These are phyloP conservation scores for Drechslerella dactyloides DNA, from an alignment of 2,329 filamentous ascomycete genomes.

Conservation along the genomic window DNA sequence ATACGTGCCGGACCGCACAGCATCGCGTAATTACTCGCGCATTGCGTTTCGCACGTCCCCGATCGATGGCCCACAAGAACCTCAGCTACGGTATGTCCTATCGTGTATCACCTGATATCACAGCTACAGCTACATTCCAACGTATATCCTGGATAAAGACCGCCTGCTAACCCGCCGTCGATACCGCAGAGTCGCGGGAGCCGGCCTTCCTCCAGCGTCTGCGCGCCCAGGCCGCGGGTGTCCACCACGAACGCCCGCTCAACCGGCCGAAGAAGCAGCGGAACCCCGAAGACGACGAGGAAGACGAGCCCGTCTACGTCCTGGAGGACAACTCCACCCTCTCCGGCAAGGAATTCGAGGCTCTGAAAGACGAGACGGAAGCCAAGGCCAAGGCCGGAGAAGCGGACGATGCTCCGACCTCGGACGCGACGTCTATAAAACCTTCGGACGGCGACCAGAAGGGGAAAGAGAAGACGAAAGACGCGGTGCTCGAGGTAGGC, in stretches of 20 bases:
- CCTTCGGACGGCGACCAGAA: constrained; percentile 54
- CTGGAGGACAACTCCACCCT: constrained; percentile 73
- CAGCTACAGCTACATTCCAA: neutral
- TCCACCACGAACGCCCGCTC: constrained; percentile 61
- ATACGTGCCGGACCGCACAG: too few species aligned
- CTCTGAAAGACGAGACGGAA: constrained; percentile 56
- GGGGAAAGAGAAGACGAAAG: constrained; percentile 52
- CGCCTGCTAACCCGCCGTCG: neutral
- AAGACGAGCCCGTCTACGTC: constrained; percentile 75
- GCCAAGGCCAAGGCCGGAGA: constrained; percentile 54
- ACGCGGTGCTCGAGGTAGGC: constrained; percentile 53
- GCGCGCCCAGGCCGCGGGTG: constrained; percentile 57
- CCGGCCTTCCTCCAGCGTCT: constrained; percentile 53
- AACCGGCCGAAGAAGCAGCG: constrained; percentile 61
- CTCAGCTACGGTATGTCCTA: constrained; percentile 53
- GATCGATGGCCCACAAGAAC: constrained; percentile 54
- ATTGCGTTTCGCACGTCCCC: constrained; percentile 59
- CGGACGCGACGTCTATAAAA: constrained; percentile 51
- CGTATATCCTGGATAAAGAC: neutral
- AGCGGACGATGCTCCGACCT: constrained; percentile 51
- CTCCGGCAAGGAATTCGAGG: constrained; percentile 63
- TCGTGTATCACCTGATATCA: neutral
- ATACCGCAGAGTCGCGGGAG: constrained; percentile 54
- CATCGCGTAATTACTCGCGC: neutral
- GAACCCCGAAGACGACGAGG: constrained; percentile 71